Evolutionary conservation across 345 rosid species (phyloP).

Genomic region (Acer negundo): DNA sequence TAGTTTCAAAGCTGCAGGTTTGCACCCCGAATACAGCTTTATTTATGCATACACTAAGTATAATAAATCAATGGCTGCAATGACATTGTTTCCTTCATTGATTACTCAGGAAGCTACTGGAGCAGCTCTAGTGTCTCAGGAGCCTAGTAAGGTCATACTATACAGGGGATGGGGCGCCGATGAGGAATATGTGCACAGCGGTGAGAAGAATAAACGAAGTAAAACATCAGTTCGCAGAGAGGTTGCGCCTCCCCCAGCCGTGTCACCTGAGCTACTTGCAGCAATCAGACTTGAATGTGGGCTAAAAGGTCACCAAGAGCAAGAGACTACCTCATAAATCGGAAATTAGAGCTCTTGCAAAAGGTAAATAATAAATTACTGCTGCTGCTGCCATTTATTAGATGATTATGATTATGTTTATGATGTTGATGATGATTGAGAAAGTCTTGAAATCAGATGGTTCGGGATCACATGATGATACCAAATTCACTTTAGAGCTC

Average conservation of each 20-base stretch:
- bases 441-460: neutral
- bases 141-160: constrained; percentile 86
- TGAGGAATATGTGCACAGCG: constrained; percentile 36
- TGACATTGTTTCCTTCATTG: constrained; percentile 11
- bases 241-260: constrained; percentile 30
- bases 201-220: constrained; percentile 16
- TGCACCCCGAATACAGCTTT: constrained; percentile 11
- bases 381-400: neutral
- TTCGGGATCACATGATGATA: neutral
- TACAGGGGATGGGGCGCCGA: constrained; percentile 89
- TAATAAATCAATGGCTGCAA: neutral
- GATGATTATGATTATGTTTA: neutral
- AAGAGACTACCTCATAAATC: constrained; percentile 6
- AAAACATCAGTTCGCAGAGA: constrained; percentile 22
- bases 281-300: constrained; percentile 88
- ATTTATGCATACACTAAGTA: neutral
- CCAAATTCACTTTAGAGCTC: neutral
- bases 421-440: neutral
- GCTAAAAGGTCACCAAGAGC: constrained; percentile 30
- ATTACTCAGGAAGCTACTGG: constrained; percentile 79
- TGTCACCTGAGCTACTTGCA: constrained; percentile 73
- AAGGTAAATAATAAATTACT: constrained; percentile 10
- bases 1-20: constrained; percentile 81
- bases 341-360: constrained; percentile 14
- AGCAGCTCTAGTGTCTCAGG: constrained; percentile 78